Evolutionary conservation across 2,329 filamentous ascomycete genomes (phyloP), one percentile per base, ranked within the genome.

Genomic region (Fusarium succisae): DNA sequence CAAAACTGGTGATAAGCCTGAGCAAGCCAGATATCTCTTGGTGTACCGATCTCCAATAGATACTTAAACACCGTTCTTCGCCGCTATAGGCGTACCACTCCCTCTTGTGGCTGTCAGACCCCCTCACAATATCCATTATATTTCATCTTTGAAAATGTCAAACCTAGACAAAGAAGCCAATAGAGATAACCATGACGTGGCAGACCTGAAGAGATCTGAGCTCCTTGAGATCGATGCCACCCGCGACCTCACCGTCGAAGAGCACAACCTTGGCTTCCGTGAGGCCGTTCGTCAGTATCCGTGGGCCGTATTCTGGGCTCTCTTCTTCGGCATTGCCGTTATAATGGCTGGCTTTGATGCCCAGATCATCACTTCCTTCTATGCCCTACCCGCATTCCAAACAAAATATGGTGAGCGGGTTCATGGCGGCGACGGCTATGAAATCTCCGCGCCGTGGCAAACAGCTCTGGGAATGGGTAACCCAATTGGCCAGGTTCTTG

Each of bases 271-370:
- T 9, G 38, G 54, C 38, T 56, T 56, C 15, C 54, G 54, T 5
- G 54, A 56, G 8, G 54, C 54, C 8, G 38, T 20, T 4, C 38
- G 38, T 12, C 54, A 56, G 38, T 56, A 56, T 35, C 54, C 54
- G 5, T 56, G 54, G 54, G 54, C 54, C 28, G 54, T 56, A 3
- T 56, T 56, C 28, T 56, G 54, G 54, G 54, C 54, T 32, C 54
- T 56, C 6, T 56, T 56, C 38, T 56, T 56, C 13, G 54, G 38
- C 3, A 56, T 44, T 6, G 54, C 54, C 54, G 54, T 56, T 17
- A 44, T 56, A 28, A 56, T 56, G 54, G 54, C 54, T 12, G 54
- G 54, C 3, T 56, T 56, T 13, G 54, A 56, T 24, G 54, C 54
- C 6, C 54, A 56, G 8, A 56, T 56, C 17, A 56, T 56, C 22